A percentile compares a stretch with the other conserved stretches of the same genome.
Evolutionary conservation across 805 yeast species (phyloP).

Genomic region (Torulaspora gathmanii): DNA sequence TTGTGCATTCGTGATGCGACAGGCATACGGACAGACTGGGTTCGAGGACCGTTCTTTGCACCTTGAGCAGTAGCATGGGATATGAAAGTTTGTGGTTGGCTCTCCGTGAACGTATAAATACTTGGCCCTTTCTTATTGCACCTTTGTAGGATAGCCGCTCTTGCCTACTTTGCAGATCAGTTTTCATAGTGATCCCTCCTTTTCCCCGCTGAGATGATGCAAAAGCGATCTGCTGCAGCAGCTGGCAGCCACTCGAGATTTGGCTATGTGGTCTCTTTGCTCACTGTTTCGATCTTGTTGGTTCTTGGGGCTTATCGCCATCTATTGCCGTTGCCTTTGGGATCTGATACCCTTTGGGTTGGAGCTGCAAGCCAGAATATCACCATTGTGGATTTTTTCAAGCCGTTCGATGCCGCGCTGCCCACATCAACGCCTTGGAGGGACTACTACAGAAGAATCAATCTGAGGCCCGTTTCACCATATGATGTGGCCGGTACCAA

Average conservation of each 20-base stretch:
- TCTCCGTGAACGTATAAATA: no score
- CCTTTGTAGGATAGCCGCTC: no score
- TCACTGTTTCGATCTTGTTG: conserved; percentile 3
- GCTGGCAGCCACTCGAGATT: background rate
- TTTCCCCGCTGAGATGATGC: background rate
- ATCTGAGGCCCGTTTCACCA: conserved; percentile 15
- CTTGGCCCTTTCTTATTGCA: no score
- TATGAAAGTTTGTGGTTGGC: no score
- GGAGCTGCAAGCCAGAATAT: conserved; percentile 4
- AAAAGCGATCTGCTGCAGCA: background rate
- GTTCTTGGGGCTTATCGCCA: conserved; percentile 8
- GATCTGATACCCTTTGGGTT: background rate
- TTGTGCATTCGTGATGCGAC: no score
- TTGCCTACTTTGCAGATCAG: no score
- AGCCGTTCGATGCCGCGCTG: conserved; percentile 12
- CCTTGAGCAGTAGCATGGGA: no score
- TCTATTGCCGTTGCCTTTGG: conserved; percentile 6
- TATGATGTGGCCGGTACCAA: conserved; percentile 23
- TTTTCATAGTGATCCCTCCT: no score
- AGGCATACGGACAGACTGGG: no score
- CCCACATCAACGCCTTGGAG: conserved; percentile 10
- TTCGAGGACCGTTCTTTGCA: no score
- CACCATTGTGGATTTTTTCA: conserved; percentile 14
- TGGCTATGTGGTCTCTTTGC: conserved; percentile 1
- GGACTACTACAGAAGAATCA: conserved; percentile 11